These are phyloP conservation scores for Peronospora farinosa DNA, from an alignment of 352 stramenopile genomes.

Conservation along the genomic window DNA sequence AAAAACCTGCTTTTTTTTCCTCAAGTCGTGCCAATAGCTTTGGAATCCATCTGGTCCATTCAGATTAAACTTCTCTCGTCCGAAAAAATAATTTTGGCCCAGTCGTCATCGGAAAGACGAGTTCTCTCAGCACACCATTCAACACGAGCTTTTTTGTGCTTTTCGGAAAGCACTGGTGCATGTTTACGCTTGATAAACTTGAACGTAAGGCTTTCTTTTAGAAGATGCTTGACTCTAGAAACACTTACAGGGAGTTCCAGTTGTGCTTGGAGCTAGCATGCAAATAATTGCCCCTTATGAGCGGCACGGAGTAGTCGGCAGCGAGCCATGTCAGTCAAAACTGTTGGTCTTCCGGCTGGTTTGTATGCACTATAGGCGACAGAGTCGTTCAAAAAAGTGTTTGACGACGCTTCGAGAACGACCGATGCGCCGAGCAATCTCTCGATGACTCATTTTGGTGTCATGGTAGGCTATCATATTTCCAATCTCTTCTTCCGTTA, in stretches of 20 bases:
- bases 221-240: neutral
- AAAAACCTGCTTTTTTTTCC: neutral
- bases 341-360: neutral
- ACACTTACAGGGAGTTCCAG: neutral
- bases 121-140: neutral
- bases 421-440: neutral
- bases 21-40: neutral
- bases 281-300: neutral
- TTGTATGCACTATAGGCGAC: neutral
- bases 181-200: neutral
- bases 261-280: neutral
- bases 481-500: neutral
- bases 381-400: neutral
- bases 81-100: neutral
- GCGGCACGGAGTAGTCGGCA: neutral
- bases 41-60: conserved; percentile 1
- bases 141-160: neutral
- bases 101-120: neutral
- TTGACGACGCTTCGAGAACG: neutral
- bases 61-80: neutral
- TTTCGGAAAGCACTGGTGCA: neutral
- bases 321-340: neutral
- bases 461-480: neutral
- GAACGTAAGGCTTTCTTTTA: neutral
- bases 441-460: neutral